These are phyloP conservation scores for Aphanomyces euteiches DNA, from an alignment of 352 stramenopile species.

Conservation along the genomic window DNA sequence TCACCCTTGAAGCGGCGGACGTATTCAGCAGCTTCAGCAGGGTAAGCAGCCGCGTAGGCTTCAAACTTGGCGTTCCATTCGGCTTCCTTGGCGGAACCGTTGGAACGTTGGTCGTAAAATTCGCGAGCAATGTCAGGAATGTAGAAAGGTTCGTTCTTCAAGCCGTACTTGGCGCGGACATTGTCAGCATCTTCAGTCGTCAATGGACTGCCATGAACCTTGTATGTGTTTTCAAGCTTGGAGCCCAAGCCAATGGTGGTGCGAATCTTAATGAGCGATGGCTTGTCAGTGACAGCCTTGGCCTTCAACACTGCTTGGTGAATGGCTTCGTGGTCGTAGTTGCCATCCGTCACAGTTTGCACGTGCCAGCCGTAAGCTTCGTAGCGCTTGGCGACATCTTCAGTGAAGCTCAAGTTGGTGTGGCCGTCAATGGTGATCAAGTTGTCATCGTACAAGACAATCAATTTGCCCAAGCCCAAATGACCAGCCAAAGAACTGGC, in stretches of 20 bases:
- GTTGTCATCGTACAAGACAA: slow-evolving; percentile 99
- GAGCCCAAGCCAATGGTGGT: slow-evolving; percentile 96
- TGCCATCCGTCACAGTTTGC: slow-evolving; percentile 91
- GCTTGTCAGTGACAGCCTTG: slow-evolving; percentile 93
- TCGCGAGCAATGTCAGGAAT: slow-evolving; percentile 92
- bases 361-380: slow-evolving; percentile 99
- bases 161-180: slow-evolving; percentile 90
- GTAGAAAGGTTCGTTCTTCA: slow-evolving; percentile 92
- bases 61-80: slow-evolving; percentile 91
- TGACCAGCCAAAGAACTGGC: slow-evolving; percentile 95
- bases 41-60: slow-evolving; percentile 87
- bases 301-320: slow-evolving; percentile 90
- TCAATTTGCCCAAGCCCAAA: slow-evolving; percentile 97
- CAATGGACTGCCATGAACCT: slow-evolving; percentile 96
- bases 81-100: slow-evolving; percentile 65
- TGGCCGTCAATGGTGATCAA: slow-evolving; percentile 98
- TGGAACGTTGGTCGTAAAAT: slow-evolving; percentile 84
- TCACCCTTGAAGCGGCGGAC: slow-evolving; percentile 90
- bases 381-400: slow-evolving; percentile 97
- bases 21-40: slow-evolving; percentile 93
- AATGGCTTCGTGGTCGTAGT: slow-evolving; percentile 91
- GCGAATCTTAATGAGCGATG: slow-evolving; percentile 98
- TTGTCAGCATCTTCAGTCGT: slow-evolving; percentile 90
- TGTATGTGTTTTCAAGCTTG: slow-evolving; percentile 90
- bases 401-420: slow-evolving; percentile 96